A percentile compares a stretch with the other conserved stretches of the same genome.
Conservation (phyloP, 345 rosid genomes). For the Dovyalis caffra region DNA sequence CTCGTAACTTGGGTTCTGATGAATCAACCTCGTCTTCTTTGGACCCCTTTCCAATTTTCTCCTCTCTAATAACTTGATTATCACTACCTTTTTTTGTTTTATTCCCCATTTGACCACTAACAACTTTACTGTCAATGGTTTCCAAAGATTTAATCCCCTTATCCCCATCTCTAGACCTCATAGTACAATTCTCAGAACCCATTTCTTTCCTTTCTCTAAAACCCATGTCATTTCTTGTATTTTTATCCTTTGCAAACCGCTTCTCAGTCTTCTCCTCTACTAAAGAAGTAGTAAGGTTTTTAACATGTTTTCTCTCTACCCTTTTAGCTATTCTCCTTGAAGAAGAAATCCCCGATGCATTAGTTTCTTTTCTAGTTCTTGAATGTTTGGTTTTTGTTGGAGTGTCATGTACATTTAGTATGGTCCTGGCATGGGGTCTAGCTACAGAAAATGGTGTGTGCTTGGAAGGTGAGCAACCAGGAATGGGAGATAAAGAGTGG, state of each 20-base stretch:
- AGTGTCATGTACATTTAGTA: conserved; percentile 16
- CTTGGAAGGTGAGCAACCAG: conserved; percentile 22
- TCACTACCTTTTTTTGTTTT: conserved; percentile 9
- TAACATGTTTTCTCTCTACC: conserved; percentile 13
- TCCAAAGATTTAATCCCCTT: neutral
- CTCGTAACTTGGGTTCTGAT: conserved; percentile 24
- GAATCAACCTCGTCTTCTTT: conserved; percentile 33
- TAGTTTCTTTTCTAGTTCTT: conserved; percentile 19
- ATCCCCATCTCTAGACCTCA: conserved; percentile 19
- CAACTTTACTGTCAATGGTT: neutral
- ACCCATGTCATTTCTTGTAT: conserved; percentile 13
- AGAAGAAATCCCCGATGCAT: conserved; percentile 28
- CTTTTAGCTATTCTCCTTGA: conserved; percentile 14
- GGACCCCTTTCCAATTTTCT: conserved; percentile 19
- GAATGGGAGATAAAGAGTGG: conserved; percentile 22
- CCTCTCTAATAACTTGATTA: conserved; percentile 15
- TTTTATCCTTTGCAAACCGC: conserved; percentile 15
- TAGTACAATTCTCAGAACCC: conserved; percentile 24
- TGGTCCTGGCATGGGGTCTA: conserved; percentile 16
- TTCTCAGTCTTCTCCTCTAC: conserved; percentile 30
- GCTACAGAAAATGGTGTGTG: conserved; percentile 11
- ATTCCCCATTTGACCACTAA: conserved; percentile 11
- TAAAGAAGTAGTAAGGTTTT: conserved; percentile 24
- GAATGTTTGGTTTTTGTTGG: conserved; percentile 15
- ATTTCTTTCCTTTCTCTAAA: conserved; percentile 15